Conservation (phyloP, 495 filamentous ascomycete species). For the Umbilicaria muhlenbergii region DNA sequence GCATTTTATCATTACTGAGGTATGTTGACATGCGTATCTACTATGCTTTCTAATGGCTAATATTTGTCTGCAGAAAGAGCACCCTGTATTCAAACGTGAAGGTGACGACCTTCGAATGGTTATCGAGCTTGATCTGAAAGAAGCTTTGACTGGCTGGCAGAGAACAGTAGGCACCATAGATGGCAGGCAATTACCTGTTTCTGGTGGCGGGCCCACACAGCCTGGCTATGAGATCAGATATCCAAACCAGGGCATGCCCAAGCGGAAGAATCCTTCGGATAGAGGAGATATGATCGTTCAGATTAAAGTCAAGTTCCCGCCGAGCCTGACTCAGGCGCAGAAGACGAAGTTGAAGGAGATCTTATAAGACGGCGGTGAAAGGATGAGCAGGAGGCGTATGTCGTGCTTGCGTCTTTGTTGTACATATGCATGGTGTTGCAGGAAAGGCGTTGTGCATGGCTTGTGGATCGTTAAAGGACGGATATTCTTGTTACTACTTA, state of each 20-base stretch:
- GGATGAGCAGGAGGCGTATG: neutral
- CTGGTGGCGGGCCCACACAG: conserved; percentile 66
- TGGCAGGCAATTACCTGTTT: conserved; percentile 61
- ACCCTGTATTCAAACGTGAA: conserved; percentile 66
- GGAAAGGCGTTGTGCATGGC: too few relatives aligned
- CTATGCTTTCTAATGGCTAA: conserved; percentile 7
- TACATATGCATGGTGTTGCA: too few relatives aligned
- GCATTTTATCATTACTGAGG: conserved; percentile 87
- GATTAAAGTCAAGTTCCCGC: conserved; percentile 83
- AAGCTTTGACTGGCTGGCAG: conserved; percentile 91
- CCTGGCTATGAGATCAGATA: conserved; percentile 70
- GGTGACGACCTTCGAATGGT: conserved; percentile 70
- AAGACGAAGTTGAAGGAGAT: conserved; percentile 68
- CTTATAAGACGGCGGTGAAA: conserved; percentile 23
- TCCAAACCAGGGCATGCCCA: conserved; percentile 77
- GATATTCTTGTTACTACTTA: too few relatives aligned
- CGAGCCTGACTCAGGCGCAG: conserved; percentile 52
- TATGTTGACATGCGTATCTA: conserved; percentile 26
- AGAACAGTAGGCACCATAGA: conserved; percentile 88
- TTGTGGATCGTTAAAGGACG: too few relatives aligned
- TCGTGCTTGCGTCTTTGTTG: too few relatives aligned
- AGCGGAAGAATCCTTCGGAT: conserved; percentile 70
- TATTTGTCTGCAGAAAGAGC: conserved; percentile 48
- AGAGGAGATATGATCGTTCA: conserved; percentile 81
- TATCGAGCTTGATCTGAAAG: conserved; percentile 76